Conservation (phyloP, 768 basidiomycete species). For the Boletus huronensis region DNA sequence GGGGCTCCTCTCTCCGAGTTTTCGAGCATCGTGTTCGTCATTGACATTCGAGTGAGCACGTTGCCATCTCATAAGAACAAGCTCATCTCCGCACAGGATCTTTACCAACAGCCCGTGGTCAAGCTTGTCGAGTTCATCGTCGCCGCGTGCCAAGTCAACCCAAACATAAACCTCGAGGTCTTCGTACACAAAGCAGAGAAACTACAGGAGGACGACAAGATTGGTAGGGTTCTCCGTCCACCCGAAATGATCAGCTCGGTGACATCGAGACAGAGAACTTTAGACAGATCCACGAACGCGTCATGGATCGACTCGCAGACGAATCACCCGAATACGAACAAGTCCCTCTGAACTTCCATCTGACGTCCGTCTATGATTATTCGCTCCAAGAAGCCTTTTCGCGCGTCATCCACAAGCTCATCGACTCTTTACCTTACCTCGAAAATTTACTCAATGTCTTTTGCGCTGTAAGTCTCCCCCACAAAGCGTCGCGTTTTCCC, state of each 20-base stretch:
- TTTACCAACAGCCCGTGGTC: constrained; percentile 80
- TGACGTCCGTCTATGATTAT: constrained; percentile 93
- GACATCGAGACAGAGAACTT: constrained; percentile 68
- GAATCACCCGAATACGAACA: constrained; percentile 73
- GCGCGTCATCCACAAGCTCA: constrained; percentile 79
- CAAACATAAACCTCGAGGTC: constrained; percentile 77
- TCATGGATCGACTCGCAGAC: constrained; percentile 79
- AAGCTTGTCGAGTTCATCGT: constrained; percentile 80
- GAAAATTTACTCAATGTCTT: constrained; percentile 88
- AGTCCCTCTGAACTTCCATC: constrained; percentile 78
- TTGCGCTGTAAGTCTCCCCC: constrained; percentile 52
- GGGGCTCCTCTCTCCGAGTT: constrained; percentile 74
- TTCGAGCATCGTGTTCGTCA: constrained; percentile 85
- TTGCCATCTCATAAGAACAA: background rate
- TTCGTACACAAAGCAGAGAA: constrained; percentile 96
- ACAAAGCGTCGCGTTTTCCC: background rate
- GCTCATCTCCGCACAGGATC: constrained; percentile 47
- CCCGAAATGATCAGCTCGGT: background rate
- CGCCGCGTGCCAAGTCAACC: constrained; percentile 72
- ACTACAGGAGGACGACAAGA: constrained; percentile 86
- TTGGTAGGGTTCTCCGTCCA: constrained; percentile 48
- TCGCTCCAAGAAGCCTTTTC: constrained; percentile 91
- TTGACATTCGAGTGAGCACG: constrained; percentile 81
- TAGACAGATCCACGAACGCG: constrained; percentile 83
- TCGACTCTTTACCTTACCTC: constrained; percentile 79